Percentiles rank a stretch among this genome's conserved stretches.
phyloP scores from a whole-genome alignment of 352 stramenopile genomes.

The Phytophthora sp. region DNA sequence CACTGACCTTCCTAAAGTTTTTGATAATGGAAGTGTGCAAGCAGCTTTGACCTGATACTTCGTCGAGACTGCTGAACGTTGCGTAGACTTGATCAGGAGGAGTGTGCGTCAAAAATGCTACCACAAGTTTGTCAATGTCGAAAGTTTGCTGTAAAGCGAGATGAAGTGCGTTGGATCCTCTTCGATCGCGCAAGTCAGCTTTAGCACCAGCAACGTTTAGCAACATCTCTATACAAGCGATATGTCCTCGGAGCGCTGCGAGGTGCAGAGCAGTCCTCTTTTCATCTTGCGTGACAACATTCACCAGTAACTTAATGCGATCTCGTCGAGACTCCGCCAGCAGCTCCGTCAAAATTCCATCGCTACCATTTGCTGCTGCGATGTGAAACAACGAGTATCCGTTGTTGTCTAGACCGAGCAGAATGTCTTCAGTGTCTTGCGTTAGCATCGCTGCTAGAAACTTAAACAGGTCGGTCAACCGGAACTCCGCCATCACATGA shows the following conservation, averaged over 20 bases:
- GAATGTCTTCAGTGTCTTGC: conserved; percentile 16
- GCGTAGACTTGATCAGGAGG: conserved; percentile 25
- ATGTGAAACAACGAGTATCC: conserved; percentile 59
- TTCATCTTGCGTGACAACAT: conserved; percentile 44
- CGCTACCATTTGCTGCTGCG: conserved; percentile 43
- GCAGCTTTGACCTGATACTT: conserved; percentile 47
- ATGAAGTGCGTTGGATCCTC: conserved; percentile 64
- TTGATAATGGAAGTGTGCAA: conserved; percentile 73
- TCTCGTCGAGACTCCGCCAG: conserved; percentile 11
- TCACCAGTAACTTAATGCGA: conserved; percentile 33
- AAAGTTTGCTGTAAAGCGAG: conserved; percentile 68
- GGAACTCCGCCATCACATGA: conserved; percentile 50
- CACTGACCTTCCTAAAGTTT: conserved; percentile 53
- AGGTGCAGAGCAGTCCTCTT: conserved; percentile 58
- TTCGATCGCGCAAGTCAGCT: conserved; percentile 32
- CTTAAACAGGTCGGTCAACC: conserved; percentile 50
- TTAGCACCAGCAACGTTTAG: conserved; percentile 30
- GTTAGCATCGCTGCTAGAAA: conserved; percentile 30
- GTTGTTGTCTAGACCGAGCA: conserved; percentile 42
- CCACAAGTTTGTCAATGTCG: conserved; percentile 61
- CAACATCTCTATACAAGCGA: conserved; percentile 43
- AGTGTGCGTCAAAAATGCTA: conserved; percentile 41
- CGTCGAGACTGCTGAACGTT: conserved; percentile 54
- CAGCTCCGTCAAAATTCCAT: conserved; percentile 40
- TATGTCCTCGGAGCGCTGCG: conserved; percentile 48